Percentiles rank a stretch among this genome's conserved stretches.
Evolutionary conservation across 106 monocot species (phyloP).

Genomic region (Allium fistulosum): DNA sequence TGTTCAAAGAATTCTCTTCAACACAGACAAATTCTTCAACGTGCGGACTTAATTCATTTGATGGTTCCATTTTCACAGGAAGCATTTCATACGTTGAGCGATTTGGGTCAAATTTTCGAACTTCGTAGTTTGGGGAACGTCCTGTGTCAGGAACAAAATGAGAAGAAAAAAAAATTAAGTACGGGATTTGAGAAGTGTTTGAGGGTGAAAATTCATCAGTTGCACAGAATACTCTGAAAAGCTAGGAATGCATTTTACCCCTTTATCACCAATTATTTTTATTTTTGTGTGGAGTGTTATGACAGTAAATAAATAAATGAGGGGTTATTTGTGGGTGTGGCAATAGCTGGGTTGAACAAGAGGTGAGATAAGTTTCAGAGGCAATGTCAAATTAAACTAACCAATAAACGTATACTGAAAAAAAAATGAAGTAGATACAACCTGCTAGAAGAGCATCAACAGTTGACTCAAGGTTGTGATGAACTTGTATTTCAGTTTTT

Average conservation of each 20-base stretch:
- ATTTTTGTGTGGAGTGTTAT: no score
- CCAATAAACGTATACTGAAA: background rate
- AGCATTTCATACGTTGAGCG: slow-evolving; percentile 17
- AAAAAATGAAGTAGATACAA: slow-evolving; percentile 6
- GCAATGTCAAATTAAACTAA: background rate
- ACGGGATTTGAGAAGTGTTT: background rate
- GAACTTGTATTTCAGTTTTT: slow-evolving; percentile 74
- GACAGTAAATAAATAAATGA: no score
- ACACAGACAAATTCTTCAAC: slow-evolving; percentile 6
- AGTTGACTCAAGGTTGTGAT: slow-evolving; percentile 63
- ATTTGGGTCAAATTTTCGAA: slow-evolving; percentile 32
- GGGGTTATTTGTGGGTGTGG: no score
- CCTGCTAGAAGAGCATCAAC: slow-evolving; percentile 93
- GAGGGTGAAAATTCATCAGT: no score
- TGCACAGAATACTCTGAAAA: no score
- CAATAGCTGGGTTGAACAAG: no score
- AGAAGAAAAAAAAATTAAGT: background rate
- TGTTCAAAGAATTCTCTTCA: slow-evolving; percentile 18
- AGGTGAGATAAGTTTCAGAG: background rate
- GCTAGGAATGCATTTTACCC: no score
- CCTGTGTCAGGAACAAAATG: slow-evolving; percentile 21
- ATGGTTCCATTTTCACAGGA: slow-evolving; percentile 9
- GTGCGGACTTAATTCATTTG: background rate
- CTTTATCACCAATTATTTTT: no score
- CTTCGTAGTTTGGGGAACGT: slow-evolving; percentile 43